Conservation (phyloP, 345 rosid genomes). For the Draba incana region DNA sequence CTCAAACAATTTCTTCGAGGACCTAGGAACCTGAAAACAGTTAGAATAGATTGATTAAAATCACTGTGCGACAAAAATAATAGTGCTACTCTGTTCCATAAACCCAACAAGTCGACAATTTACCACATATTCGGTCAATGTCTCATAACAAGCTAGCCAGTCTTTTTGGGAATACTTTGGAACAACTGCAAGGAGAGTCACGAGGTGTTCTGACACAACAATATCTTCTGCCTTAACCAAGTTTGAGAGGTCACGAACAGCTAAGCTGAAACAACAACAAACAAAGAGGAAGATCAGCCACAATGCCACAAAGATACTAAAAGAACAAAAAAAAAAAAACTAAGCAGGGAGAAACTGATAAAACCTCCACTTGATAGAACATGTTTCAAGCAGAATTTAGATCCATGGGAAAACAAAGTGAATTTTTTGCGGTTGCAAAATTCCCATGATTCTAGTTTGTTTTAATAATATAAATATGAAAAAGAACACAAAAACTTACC, state of each 20-base stretch:
- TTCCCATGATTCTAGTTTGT: not conserved
- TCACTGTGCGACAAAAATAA: not conserved
- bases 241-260: slow-evolving; percentile 97
- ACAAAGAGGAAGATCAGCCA: slow-evolving; percentile 30
- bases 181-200: slow-evolving; percentile 82
- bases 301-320: not conserved
- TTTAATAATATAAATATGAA: not conserved
- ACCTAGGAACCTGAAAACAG: slow-evolving; percentile 87
- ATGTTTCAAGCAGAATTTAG: slow-evolving; percentile 16
- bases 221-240: slow-evolving; percentile 93
- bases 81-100: slow-evolving; percentile 7
- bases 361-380: not conserved
- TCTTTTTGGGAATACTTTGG: slow-evolving; percentile 99
- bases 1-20: slow-evolving; percentile 87
- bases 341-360: slow-evolving; percentile 12
- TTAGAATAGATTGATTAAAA: slow-evolving; percentile 6
- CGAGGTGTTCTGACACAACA: slow-evolving; percentile 76
- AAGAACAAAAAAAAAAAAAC: too few relatives aligned
- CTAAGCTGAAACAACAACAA: slow-evolving; percentile 65
- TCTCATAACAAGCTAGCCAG: slow-evolving; percentile 93
- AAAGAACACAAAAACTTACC: slow-evolving; percentile 44
- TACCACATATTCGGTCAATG: slow-evolving; percentile 93
- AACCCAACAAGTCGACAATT: slow-evolving; percentile 24
- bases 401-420: not conserved
- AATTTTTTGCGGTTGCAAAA: not conserved